Conservation (phyloP, 345 rosid species). For the Atalantia buxifolia region DNA sequence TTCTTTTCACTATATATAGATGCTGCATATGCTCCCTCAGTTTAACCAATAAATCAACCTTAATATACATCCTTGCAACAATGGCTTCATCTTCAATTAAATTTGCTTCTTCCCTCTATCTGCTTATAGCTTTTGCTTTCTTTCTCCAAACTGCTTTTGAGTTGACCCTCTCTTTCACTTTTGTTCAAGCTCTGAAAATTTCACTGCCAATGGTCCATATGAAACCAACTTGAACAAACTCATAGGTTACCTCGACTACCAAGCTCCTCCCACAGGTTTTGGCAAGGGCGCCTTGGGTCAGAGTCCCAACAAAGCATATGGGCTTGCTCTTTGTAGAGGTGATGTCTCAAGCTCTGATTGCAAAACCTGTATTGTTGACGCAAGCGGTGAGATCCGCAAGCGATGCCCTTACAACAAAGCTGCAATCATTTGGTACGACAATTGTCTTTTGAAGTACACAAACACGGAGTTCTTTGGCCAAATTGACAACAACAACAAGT, state of each 20-base stretch:
- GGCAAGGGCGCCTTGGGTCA: constrained; percentile 33
- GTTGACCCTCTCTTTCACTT: constrained; percentile 34
- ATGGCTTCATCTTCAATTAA: constrained; percentile 20
- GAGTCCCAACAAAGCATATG: constrained; percentile 35
- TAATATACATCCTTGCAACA: not conserved
- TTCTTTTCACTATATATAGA: not conserved
- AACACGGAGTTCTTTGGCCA: constrained; percentile 44
- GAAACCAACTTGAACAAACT: constrained; percentile 42
- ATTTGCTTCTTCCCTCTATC: not conserved
- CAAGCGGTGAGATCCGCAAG: constrained; percentile 39
- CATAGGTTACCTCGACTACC: constrained; percentile 29
- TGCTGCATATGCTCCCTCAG: not conserved
- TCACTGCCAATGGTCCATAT: constrained; percentile 34
- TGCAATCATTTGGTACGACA: constrained; percentile 51
- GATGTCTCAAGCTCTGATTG: constrained; percentile 49
- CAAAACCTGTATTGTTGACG: constrained; percentile 38
- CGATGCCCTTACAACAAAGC: constrained; percentile 48
- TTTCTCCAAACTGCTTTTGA: constrained; percentile 21
- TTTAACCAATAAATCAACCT: not conserved
- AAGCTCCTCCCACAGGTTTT: constrained; percentile 49
- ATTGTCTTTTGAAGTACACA: constrained; percentile 64
- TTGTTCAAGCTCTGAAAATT: constrained; percentile 41
- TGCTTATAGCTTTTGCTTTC: constrained; percentile 1
- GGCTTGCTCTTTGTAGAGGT: constrained; percentile 61
- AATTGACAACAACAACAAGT: constrained; percentile 38